Conservation (phyloP, 495 filamentous ascomycete species). For the Annulohypoxylon moriforme region DNA sequence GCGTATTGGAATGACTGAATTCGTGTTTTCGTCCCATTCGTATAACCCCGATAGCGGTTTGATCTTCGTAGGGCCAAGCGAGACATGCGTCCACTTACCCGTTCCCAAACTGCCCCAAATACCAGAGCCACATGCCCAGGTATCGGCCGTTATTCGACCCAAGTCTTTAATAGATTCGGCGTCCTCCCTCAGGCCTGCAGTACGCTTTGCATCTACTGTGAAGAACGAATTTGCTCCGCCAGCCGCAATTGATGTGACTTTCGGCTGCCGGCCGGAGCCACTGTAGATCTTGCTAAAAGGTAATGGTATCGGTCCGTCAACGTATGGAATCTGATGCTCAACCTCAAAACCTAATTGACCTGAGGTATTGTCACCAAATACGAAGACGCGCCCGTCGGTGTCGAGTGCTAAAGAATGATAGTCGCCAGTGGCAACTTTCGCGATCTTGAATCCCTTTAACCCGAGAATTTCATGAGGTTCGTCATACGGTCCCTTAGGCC, state of each 20-base stretch:
- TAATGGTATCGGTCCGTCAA: conserved; percentile 76
- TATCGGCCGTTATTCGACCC: conserved; percentile 73
- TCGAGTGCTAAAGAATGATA: conserved; percentile 85
- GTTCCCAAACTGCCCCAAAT: conserved; percentile 86
- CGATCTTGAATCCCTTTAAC: conserved; percentile 68
- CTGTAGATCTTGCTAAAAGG: conserved; percentile 77
- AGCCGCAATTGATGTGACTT: conserved; percentile 79
- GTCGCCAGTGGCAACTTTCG: conserved; percentile 83
- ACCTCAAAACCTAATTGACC: conserved; percentile 87
- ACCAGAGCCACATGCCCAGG: conserved; percentile 86
- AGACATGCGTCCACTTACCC: conserved; percentile 90
- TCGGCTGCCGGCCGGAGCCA: conserved; percentile 66
- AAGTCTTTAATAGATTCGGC: conserved; percentile 39
- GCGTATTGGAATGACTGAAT: conserved; percentile 79
- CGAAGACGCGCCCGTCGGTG: conserved; percentile 78
- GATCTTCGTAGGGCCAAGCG: conserved; percentile 81
- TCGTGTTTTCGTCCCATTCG: conserved; percentile 82
- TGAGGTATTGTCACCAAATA: conserved; percentile 88
- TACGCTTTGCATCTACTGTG: conserved; percentile 77
- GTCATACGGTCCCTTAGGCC: conserved; percentile 83
- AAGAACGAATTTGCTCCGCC: conserved; percentile 90
- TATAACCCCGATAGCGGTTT: conserved; percentile 82
- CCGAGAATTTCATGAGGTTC: conserved; percentile 72
- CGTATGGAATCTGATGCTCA: conserved; percentile 65
- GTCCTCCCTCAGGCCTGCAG: conserved; percentile 60